These are phyloP conservation scores for Typha latifolia DNA, from an alignment of 176 grass and related monocot genomes.

Conservation along the genomic window DNA sequence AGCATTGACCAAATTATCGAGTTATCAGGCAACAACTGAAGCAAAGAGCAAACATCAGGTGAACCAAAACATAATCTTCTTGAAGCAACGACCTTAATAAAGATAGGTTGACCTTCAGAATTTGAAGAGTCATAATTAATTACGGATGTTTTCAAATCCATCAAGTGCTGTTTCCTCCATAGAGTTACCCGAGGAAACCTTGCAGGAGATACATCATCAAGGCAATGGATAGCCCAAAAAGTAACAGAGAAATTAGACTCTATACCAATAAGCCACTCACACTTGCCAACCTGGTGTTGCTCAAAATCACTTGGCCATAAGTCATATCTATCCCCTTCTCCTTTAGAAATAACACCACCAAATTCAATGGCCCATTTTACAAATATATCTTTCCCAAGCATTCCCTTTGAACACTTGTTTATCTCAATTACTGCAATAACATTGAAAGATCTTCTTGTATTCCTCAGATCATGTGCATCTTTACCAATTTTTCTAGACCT, in stretches of 20 bases:
- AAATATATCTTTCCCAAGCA: slow-evolving; percentile 55
- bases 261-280: slow-evolving; percentile 74
- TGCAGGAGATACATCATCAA: slow-evolving; percentile 70
- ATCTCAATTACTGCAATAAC: slow-evolving; percentile 71
- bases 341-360: slow-evolving; percentile 31
- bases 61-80: slow-evolving; percentile 50
- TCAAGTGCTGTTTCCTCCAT: slow-evolving; percentile 56
- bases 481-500: slow-evolving; percentile 41
- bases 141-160: slow-evolving; percentile 15
- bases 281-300: slow-evolving; percentile 49
- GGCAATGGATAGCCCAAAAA: slow-evolving; percentile 81
- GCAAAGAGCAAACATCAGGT: slow-evolving; percentile 63
- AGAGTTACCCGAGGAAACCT: slow-evolving; percentile 71
- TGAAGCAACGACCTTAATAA: slow-evolving; percentile 52
- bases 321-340: slow-evolving; percentile 33
- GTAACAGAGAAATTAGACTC: slow-evolving; percentile 45
- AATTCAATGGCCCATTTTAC: slow-evolving; percentile 71
- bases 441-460: slow-evolving; percentile 38
- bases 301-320: slow-evolving; percentile 42
- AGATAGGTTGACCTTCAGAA: slow-evolving; percentile 30
- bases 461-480: slow-evolving; percentile 24
- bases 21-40: slow-evolving; percentile 61
- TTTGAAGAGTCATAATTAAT: slow-evolving; percentile 24
- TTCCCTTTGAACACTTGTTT: slow-evolving; percentile 61
- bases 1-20: slow-evolving; percentile 40